Conservation (phyloP, 768 basidiomycete species). For the Leccinum subgranulosum region DNA sequence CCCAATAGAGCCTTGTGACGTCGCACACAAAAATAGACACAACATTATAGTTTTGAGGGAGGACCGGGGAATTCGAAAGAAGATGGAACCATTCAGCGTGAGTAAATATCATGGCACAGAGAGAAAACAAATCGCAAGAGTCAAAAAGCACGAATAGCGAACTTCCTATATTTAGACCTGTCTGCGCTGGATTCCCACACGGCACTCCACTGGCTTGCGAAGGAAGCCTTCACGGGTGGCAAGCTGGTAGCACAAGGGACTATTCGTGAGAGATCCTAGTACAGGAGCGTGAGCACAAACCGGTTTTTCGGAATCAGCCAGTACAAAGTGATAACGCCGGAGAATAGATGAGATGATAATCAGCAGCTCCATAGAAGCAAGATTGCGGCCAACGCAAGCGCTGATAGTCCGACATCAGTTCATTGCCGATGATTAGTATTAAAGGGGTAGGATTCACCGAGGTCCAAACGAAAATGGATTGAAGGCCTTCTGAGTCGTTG, state of each 20-base stretch:
- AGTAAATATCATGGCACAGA: background rate
- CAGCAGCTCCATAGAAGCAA: constrained; percentile 75
- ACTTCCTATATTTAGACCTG: constrained; percentile 25
- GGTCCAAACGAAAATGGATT: constrained; percentile 88
- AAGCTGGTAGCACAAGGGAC: constrained; percentile 40
- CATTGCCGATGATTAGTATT: background rate
- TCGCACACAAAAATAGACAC: constrained; percentile 17
- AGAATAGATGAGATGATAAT: constrained; percentile 81
- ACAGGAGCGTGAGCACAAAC: constrained; percentile 36
- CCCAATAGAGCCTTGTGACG: background rate
- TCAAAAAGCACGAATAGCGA: background rate
- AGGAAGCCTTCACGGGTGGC: constrained; percentile 83
- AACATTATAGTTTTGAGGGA: background rate
- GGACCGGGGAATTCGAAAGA: background rate
- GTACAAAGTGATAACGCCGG: constrained; percentile 70
- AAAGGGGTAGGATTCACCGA: constrained; percentile 37
- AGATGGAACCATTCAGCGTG: background rate
- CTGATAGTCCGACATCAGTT: constrained; percentile 33
- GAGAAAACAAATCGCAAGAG: constrained; percentile 1
- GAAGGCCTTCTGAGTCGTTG: constrained; percentile 64
- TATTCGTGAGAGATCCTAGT: constrained; percentile 4
- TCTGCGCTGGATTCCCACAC: constrained; percentile 69
- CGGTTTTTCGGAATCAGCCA: constrained; percentile 54
- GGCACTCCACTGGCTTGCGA: constrained; percentile 74
- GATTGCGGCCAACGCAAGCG: constrained; percentile 81